Conservation (phyloP, 768 basidiomycete species). For the Agaricus sinodeliciosus region DNA sequence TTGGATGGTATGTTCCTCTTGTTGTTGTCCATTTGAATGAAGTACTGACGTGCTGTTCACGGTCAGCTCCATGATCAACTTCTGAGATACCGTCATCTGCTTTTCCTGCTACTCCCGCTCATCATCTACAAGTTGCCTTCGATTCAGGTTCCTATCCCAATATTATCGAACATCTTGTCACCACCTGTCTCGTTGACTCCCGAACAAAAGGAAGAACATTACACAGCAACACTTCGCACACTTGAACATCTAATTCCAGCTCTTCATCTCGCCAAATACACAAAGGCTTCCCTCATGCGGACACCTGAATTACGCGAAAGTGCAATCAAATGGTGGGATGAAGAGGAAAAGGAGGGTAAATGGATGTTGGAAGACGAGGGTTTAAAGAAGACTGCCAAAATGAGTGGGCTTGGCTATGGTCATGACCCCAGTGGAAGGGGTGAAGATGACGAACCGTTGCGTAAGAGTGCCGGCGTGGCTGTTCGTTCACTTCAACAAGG, state of each 20-base stretch:
- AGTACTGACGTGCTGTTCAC: not conserved
- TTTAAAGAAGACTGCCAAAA: conserved; percentile 40
- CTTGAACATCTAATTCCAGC: conserved; percentile 34
- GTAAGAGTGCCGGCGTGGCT: conserved; percentile 9
- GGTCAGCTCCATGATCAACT: conserved; percentile 62
- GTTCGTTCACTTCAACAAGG: conserved; percentile 7
- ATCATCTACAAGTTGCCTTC: conserved; percentile 31
- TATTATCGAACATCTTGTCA: conserved; percentile 21
- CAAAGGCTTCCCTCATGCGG: conserved; percentile 52
- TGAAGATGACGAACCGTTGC: conserved; percentile 6
- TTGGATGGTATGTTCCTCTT: conserved; percentile 28
- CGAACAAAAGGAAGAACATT: conserved; percentile 7
- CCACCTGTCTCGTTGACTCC: conserved; percentile 20
- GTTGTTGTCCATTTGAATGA: not conserved
- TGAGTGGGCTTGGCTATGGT: conserved; percentile 36
- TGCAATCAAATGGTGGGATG: conserved; percentile 51
- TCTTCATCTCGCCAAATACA: conserved; percentile 49
- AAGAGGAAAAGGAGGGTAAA: conserved; percentile 45
- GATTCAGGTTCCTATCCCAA: conserved; percentile 24
- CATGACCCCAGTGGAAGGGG: conserved; percentile 12
- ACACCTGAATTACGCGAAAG: conserved; percentile 38
- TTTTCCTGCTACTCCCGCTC: conserved; percentile 55
- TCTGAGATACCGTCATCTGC: conserved; percentile 42
- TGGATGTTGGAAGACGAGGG: conserved; percentile 40
- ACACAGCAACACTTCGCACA: conserved; percentile 16